Evolutionary conservation across 495 filamentous ascomycete genomes (phyloP), one percentile per base, ranked within the genome.

Genomic region (Pyronema omphalodes): DNA sequence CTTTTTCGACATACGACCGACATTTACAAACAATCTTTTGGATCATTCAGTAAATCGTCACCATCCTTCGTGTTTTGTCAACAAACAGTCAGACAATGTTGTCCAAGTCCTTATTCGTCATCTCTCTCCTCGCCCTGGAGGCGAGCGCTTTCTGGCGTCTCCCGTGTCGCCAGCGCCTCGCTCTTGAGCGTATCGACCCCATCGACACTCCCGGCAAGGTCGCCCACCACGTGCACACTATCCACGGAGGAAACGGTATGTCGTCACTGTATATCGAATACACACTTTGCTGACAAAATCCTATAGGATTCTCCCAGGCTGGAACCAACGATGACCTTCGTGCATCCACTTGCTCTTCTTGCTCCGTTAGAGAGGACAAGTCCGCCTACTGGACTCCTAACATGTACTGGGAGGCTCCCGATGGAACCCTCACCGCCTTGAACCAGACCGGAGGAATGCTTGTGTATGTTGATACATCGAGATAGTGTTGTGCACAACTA

Each of bases 91-190:
- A 44, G 1, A 33, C 12, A 44, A 52, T 43, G 44, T n/a, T 19
- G 8, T 14, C 46, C 36, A 63, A 63, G 56, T 51, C 58, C 43
- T 45, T 51, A 41, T 47, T 63, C 14, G 45, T 43, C 14, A 19
- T 58, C 23, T 57, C 59, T 1, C 46, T 65, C 39, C 53, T 65
- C 45, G 63, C 59, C 56, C 56, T 60, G 56, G 59, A 62, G 59
- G 59, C 59, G 51, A 60, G 52, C 58, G 88, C 84, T 37, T 93
- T 93, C 68, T 94, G 86, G 86, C 86, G 88, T 68, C 78, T 93
- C 72, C 80, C 81, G 51, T 94, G 88, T 65, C 78, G 73, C 11
- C 55, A 60, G 44, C 49, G 53, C 7, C 54, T 77, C 51, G 62
- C 70, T 11, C 51, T 68, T 37, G 79, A 76, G 52, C 74, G 83